Conservation (phyloP, 2,329 filamentous ascomycete species). For the Aspergillus sojae region DNA sequence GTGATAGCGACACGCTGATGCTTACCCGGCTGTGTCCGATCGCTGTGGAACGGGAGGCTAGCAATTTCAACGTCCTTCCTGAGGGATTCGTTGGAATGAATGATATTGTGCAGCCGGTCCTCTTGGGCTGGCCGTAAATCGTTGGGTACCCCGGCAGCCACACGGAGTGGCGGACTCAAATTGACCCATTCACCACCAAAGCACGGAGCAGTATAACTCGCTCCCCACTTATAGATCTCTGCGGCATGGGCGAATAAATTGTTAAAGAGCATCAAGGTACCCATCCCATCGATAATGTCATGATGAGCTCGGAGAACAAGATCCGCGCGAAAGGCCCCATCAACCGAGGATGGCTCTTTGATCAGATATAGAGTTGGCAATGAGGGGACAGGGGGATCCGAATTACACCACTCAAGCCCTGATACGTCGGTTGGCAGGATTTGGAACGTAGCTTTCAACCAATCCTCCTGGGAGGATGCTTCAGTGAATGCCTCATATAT, state of each 20-base stretch:
- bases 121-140: conserved; percentile 14
- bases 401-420: conserved; percentile 29
- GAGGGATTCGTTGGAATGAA: conserved; percentile 17
- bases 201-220: conserved; percentile 6
- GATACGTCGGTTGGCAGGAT: conserved; percentile 16
- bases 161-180: conserved; percentile 26
- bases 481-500: conserved; percentile 20
- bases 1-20: conserved; percentile 25
- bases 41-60: conserved; percentile 19
- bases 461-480: conserved; percentile 5
- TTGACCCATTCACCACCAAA: conserved; percentile 25
- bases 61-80: conserved; percentile 21
- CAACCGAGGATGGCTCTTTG: not conserved
- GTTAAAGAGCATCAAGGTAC: conserved; percentile 24
- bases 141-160: conserved; percentile 23
- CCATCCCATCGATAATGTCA: conserved; percentile 29
- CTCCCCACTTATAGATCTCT: conserved; percentile 10
- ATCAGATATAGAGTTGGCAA: conserved; percentile 29
- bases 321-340: conserved; percentile 9
- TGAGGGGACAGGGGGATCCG: conserved; percentile 26
- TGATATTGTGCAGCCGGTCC: conserved; percentile 8
- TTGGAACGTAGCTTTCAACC: conserved; percentile 24
- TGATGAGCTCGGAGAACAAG: conserved; percentile 27
- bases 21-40: conserved; percentile 16
- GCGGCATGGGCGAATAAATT: conserved; percentile 23